Evolutionary conservation across 2,329 filamentous ascomycete species (phyloP), one percentile per base, ranked within the genome.

Genomic region (Cladophialophora yegresii): DNA sequence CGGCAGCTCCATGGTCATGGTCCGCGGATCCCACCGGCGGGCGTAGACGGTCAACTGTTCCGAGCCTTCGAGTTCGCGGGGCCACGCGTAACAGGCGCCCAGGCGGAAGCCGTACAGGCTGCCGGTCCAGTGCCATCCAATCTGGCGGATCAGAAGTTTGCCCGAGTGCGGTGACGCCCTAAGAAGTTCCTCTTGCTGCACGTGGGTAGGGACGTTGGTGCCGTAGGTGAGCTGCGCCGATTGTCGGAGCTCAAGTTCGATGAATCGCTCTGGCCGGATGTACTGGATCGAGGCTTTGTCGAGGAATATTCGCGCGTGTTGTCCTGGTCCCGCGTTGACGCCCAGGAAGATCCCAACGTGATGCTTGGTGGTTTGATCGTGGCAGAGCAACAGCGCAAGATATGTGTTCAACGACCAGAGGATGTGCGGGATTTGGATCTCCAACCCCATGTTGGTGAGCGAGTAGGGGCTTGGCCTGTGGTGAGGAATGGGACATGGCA

Each of bases 351-450:
- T 54, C 4, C 51, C 51, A 5, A 54, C 30, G 6, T 54, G 51
- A 13, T 56, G 22, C 47, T 50, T 50, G 9, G 47, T 50, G 47
- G 2, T 50, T 33, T 16, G 13, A 45, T 56, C 32, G 22, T 26
- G 54, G 22, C 54, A 56, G 8, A 23, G 22, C 32, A 56, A 13
- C 7, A 56, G 54, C 30, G 32, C 54, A 43, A 56, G 54, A n/a
- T 40, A 56, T 22, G 23, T 56, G 6, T 43, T 23, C 54, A 56
- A 36, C 36, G 54, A 56, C 54, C 54, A 56, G 12, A 43, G 16
- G n/a, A 56, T 56, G 22, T 40, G 54, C 20, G 54, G 54, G 40
- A 56, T 23, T 28, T 43, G 32, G 36, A 56, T 56, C 20, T 56
- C 20, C 9, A 56, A 26, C 16, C 32, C 54, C 54, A 56, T 43